Evolutionary conservation across 768 basidiomycete genomes (phyloP), one percentile per base, ranked within the genome.

Genomic region (Tylopilus sp.): DNA sequence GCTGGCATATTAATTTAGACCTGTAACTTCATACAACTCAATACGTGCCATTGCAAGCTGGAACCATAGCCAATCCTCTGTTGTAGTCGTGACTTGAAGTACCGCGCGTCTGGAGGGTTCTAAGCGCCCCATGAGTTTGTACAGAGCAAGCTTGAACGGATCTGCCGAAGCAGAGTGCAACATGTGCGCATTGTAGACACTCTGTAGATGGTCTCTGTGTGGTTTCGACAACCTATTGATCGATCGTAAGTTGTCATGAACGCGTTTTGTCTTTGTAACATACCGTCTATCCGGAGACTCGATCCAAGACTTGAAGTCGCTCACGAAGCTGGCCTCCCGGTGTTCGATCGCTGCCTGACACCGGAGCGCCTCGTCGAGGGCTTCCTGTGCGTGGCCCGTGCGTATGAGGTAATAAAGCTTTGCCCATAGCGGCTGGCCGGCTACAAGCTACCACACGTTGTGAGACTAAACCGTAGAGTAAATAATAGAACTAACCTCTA

Each of bases 31-130:
- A 28, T 36, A 25, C 50, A 35, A 15, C 0, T 17, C 6, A 22
- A 39, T 31, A 49, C 33, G 13, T 43, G 84, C 89, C 82, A 98
- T 88, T 1, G 86, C 79, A 13, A 98, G 78, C 71, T 99, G 95
- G 75, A 95, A 86, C 95, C 95, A 99, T 31, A 98, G 75, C 95
- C 95, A 99, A 69, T 99, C 97, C 66, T 98, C 97, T 2, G 91
- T 94, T 1, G 94, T 95, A 10, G 80, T 80, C 0, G 94, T 98
- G 5, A 98, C 92, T 36, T 85, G 81, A 6, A 83, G 79, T 3
- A 95, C 85, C 60, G 82, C 87, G 43, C 93, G 79, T 50, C 89
- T 77, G 5, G 80, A 70, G 2, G 92, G 83, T 59, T 99, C 97
- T 47, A 95, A 79, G 60, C 89, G 89, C 40, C 93, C 95, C 77